phyloP scores from a whole-genome alignment of 441 rosid species.

The Theobroma grandiflorum region DNA sequence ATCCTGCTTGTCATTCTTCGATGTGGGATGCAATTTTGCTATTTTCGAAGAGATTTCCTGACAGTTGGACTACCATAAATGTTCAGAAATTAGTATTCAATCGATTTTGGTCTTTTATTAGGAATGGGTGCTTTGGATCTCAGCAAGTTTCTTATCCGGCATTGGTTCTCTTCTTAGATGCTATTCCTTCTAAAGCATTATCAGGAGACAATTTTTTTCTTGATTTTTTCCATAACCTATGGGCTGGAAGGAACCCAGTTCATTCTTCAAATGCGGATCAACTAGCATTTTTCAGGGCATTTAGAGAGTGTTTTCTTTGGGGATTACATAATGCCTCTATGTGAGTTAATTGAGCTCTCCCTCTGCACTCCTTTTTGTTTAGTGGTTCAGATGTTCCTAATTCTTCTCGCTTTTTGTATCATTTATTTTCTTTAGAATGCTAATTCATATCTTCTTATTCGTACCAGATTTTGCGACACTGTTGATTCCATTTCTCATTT shows the following conservation, averaged over 20 bases:
- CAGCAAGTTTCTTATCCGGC: conserved; percentile 94
- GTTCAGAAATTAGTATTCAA: conserved; percentile 72
- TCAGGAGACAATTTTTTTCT: conserved; percentile 72
- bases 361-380: conserved; percentile 10
- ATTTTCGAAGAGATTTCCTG: conserved; percentile 80
- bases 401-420: conserved; percentile 11
- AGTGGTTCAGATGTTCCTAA: conserved; percentile 11
- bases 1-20: conserved; percentile 84
- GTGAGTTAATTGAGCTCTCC: conserved; percentile 44
- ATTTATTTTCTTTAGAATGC: conserved; percentile 22
- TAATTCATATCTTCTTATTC: conserved; percentile 26
- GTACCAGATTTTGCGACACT: conserved; percentile 62
- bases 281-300: conserved; percentile 67
- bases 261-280: conserved; percentile 58
- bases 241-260: conserved; percentile 79
- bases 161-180: conserved; percentile 70
- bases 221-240: conserved; percentile 74
- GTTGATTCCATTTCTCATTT: conserved; percentile 55
- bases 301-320: conserved; percentile 89
- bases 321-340: conserved; percentile 78
- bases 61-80: conserved; percentile 75
- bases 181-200: conserved; percentile 65
- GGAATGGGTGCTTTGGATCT: conserved; percentile 90
- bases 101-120: conserved; percentile 80
- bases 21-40: conserved; percentile 93